These are phyloP conservation scores for Chaetoceros tenuissimus DNA, from an alignment of 108 stramenopile genomes.

Conservation along the genomic window DNA sequence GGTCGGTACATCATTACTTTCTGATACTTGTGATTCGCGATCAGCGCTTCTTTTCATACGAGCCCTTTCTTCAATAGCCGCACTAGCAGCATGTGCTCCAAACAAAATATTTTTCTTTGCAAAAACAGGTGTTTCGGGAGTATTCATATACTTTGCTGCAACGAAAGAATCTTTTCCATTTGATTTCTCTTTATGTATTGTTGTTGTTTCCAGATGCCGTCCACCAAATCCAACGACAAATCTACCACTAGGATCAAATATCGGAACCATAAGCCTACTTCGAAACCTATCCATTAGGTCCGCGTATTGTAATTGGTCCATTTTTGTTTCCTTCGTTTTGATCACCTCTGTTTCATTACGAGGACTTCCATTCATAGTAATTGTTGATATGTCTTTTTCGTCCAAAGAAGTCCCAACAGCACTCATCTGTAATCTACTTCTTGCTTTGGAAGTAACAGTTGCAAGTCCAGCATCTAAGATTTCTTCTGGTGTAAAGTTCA, in stretches of 20 bases:
- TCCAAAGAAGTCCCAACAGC: neutral
- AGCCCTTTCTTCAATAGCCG: conserved; percentile 19
- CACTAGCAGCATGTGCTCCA: conserved; percentile 55
- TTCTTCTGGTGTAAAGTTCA: conserved; percentile 60
- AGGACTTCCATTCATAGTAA: neutral
- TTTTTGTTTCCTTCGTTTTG: neutral
- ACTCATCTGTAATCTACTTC: neutral
- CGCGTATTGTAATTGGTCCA: conserved; percentile 16
- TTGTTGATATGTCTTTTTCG: neutral
- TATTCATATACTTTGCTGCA: conserved; percentile 87
- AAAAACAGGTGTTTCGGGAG: conserved; percentile 83
- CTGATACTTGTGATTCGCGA: neutral
- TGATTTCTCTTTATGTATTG: neutral
- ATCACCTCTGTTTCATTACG: conserved; percentile 1
- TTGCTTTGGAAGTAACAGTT: conserved; percentile 15
- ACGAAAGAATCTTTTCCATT: conserved; percentile 13
- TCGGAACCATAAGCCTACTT: conserved; percentile 64
- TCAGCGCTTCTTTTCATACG: neutral
- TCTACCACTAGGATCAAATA: conserved; percentile 55
- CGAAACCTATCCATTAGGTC: conserved; percentile 76
- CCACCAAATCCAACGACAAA: conserved; percentile 74
- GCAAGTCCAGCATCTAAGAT: conserved; percentile 86
- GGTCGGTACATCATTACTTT: conserved; percentile 11
- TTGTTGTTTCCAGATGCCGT: conserved; percentile 25
- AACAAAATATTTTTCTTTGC: conserved; percentile 74